Evolutionary conservation across 1,139 yeast species (phyloP).

Genomic region (Candida albicans): DNA sequence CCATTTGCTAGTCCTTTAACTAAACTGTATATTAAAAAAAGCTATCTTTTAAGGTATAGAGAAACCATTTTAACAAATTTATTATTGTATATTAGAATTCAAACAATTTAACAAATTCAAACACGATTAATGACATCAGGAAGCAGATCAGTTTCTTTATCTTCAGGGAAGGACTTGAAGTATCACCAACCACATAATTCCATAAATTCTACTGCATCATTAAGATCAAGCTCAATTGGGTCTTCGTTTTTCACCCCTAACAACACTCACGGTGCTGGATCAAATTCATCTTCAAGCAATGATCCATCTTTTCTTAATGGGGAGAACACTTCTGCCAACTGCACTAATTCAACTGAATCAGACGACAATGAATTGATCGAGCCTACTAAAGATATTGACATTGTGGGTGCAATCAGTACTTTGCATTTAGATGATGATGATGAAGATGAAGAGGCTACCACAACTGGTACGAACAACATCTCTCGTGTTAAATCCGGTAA

Average conservation of each 20-base stretch:
- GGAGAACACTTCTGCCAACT: neutral
- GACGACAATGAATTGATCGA: constrained; percentile 1
- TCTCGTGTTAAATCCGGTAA: neutral
- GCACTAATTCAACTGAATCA: neutral
- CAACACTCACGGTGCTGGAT: too few species aligned
- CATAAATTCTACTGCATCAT: constrained; percentile 6
- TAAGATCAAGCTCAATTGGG: constrained; percentile 27
- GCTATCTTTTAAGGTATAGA: too few species aligned
- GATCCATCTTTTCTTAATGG: too few species aligned
- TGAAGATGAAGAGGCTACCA: constrained; percentile 7
- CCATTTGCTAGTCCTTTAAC: neutral
- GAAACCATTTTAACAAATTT: too few species aligned
- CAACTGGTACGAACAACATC: constrained; percentile 6
- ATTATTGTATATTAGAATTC: too few species aligned
- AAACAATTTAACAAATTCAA: too few species aligned
- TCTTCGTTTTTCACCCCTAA: constrained; percentile 20
- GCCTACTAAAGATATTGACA: constrained; percentile 29
- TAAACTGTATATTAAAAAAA: too few species aligned
- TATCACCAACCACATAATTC: constrained; percentile 11
- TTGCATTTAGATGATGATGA: constrained; percentile 42
- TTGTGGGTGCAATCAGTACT: constrained; percentile 44
- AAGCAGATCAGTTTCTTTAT: constrained; percentile 21
- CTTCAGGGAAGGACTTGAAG: constrained; percentile 16
- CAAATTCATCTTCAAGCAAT: too few species aligned
- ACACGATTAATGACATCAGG: neutral